Evolutionary conservation across 129 eudicot species (phyloP).

Genomic region (Heracleum sosnowskyi): DNA sequence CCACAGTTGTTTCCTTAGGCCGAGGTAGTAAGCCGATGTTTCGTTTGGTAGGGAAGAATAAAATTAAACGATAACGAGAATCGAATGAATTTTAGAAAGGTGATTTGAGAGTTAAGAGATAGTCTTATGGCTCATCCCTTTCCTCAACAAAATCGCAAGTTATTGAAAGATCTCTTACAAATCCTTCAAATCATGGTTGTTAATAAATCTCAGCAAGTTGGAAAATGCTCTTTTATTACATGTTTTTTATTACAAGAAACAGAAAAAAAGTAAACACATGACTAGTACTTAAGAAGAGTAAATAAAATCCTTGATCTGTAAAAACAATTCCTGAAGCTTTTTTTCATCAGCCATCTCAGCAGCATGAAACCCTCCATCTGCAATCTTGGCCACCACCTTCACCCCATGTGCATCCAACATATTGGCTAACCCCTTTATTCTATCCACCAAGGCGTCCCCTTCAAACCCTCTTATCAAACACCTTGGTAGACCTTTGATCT

Average conservation of each 20-base stretch:
- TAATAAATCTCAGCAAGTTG: background rate
- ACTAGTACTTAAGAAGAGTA: background rate
- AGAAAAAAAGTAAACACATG: background rate
- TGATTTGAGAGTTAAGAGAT: too few relatives aligned
- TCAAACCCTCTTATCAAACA: slow-evolving; percentile 32
- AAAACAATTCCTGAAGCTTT: slow-evolving; percentile 24
- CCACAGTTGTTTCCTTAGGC: background rate
- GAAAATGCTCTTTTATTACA: background rate
- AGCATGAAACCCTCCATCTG: slow-evolving; percentile 34
- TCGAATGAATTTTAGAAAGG: background rate
- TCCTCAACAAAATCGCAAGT: background rate
- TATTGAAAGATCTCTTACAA: background rate
- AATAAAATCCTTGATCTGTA: slow-evolving; percentile 27
- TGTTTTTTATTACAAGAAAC: background rate
- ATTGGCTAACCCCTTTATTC: slow-evolving; percentile 32
- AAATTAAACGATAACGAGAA: background rate
- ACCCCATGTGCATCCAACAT: slow-evolving; percentile 47
- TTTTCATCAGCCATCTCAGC: slow-evolving; percentile 33
- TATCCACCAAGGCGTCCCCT: slow-evolving; percentile 43
- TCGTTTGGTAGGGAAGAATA: background rate
- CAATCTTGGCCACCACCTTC: slow-evolving; percentile 29
- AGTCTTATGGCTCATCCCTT: too few relatives aligned
- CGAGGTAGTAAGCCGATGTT: background rate
- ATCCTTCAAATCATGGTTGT: background rate
- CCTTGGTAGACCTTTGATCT: slow-evolving; percentile 31